These are phyloP conservation scores for Solanum chmielewskii DNA, from an alignment of 257 asterid species.

Conservation along the genomic window DNA sequence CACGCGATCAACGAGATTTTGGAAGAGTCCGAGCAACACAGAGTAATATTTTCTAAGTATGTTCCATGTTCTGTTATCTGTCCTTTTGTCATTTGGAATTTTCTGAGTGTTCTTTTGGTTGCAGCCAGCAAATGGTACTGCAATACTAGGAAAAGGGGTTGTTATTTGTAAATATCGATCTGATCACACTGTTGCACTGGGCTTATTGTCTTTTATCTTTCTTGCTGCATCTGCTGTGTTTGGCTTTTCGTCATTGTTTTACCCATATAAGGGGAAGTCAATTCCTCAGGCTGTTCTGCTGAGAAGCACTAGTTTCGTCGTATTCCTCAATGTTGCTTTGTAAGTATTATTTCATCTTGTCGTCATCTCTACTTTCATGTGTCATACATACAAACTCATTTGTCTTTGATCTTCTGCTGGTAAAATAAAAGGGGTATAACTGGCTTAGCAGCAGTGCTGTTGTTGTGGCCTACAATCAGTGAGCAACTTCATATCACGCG, in stretches of 20 bases:
- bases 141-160: conserved; percentile 37
- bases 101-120: not conserved
- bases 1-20: too few relatives aligned
- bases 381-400: not conserved
- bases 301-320: conserved; percentile 40
- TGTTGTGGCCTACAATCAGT: conserved; percentile 73
- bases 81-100: too few relatives aligned
- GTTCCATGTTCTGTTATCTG: too few relatives aligned
- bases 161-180: conserved; percentile 69
- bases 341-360: conserved; percentile 24
- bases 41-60: too few relatives aligned
- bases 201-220: conserved; percentile 50
- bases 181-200: conserved; percentile 53
- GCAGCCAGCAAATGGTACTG: conserved; percentile 68
- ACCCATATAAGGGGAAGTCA: conserved; percentile 67
- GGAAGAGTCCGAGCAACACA: too few relatives aligned
- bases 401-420: not conserved
- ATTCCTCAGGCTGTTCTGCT: conserved; percentile 53
- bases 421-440: conserved; percentile 33
- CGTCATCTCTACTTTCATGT: too few relatives aligned
- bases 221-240: conserved; percentile 36
- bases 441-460: conserved; percentile 54
- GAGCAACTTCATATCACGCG: conserved; percentile 51
- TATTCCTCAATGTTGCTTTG: conserved; percentile 67
- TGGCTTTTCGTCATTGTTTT: conserved; percentile 52